Evolutionary conservation across 1,284 basidiomycete genomes (phyloP).

Genomic region (Irpex lacteus): DNA sequence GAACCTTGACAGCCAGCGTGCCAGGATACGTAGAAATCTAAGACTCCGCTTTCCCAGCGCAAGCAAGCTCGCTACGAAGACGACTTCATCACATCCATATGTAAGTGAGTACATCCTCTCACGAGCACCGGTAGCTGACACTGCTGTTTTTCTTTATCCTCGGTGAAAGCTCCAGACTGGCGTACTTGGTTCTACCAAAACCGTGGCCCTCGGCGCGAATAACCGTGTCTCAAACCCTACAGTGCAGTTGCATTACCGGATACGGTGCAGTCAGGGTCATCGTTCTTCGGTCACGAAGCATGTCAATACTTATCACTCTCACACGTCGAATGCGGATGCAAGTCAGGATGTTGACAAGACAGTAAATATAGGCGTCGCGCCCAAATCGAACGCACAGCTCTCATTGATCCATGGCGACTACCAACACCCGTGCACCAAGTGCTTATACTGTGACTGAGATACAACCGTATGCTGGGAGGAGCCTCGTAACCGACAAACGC

Average conservation of each 20-base stretch:
- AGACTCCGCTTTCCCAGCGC: too few species aligned
- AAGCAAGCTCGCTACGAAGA: too few species aligned
- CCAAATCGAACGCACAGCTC: background rate
- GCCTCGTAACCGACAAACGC: background rate
- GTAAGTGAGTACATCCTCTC: background rate
- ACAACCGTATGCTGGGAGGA: background rate
- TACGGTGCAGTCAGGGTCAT: background rate
- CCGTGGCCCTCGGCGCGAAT: background rate
- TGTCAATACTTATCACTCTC: background rate
- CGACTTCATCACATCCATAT: too few species aligned
- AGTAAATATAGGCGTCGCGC: background rate
- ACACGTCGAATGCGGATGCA: background rate
- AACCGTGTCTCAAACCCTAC: background rate
- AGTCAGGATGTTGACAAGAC: background rate
- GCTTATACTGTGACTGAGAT: too few species aligned
- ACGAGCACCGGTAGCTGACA: background rate
- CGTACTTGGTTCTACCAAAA: background rate
- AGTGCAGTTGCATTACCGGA: background rate
- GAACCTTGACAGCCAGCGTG: background rate
- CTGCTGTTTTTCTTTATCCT: background rate
- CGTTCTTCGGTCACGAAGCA: background rate
- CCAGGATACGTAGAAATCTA: too few species aligned
- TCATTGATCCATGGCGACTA: background rate
- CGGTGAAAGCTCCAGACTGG: too few species aligned
- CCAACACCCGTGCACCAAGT: background rate